Evolutionary conservation across 257 asterid genomes (phyloP).

Genomic region (Eucommia ulmoides): DNA sequence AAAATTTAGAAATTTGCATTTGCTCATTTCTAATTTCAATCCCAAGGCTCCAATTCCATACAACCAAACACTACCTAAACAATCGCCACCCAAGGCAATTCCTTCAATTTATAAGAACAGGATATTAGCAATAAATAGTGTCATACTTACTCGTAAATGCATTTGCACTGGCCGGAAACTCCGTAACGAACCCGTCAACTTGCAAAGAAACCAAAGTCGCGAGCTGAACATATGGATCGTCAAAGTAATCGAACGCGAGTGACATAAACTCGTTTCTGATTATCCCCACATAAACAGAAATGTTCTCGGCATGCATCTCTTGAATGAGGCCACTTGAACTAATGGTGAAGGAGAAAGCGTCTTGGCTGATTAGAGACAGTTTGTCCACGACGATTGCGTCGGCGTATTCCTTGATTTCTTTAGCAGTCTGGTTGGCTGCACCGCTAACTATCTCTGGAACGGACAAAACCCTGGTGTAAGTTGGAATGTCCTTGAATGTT

Average conservation of each 20-base stretch:
- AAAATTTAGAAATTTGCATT: neutral
- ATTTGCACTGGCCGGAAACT: neutral
- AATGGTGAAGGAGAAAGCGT: neutral
- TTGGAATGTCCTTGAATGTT: slow-evolving; percentile 35
- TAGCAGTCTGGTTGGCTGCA: neutral
- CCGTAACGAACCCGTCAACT: neutral
- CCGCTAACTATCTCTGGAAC: slow-evolving; percentile 29
- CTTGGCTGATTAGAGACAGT: neutral
- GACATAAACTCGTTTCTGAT: neutral
- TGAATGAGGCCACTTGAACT: neutral
- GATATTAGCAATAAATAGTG: neutral
- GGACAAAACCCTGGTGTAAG: slow-evolving; percentile 43
- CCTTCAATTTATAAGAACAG: neutral
- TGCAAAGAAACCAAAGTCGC: neutral
- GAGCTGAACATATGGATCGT: neutral
- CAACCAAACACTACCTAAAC: no score
- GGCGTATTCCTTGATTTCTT: neutral
- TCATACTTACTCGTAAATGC: neutral
- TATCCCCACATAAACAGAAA: neutral
- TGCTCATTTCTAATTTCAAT: no score
- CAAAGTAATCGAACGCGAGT: neutral
- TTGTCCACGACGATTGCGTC: neutral
- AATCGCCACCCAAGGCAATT: neutral
- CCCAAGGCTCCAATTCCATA: no score
- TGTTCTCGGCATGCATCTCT: neutral